Evolutionary conservation across 352 stramenopile species (phyloP), one percentile per base, ranked within the genome.

Genomic region (Aphanomyces stellatus): DNA sequence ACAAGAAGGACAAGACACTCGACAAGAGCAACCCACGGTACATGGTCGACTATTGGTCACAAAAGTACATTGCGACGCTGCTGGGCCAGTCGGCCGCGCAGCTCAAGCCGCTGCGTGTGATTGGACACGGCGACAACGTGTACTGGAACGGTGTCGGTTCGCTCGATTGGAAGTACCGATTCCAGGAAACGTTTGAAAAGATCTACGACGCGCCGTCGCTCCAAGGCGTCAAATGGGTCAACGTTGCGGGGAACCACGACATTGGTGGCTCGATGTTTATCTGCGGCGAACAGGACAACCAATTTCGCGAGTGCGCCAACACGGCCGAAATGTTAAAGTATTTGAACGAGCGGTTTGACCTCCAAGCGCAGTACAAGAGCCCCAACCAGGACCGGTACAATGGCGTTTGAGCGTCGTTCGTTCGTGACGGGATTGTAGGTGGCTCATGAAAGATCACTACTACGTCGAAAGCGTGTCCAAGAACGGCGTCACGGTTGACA

Each of bases 401-500:
- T 19, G 28, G 19, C 48, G 28, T n/a, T n/a, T n/a, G n/a, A n/a
- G n/a, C n/a, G n/a, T n/a, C 28, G 8, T 56, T 34, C 8, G 8
- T n/a, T 15, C 34, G 34, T n/a, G 24, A 61, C 28, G 24, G 8
- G 27, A 60, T 41, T 60, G 30, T 63, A 63, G 55, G 17, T 92
- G 84, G 84, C 61, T 83, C 22, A 43, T 92, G 22, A 75, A 77
- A 37, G 81, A 77, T 62, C 81, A 90, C 62, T 92, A 89, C 71
- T 90, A 88, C 72, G 81, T 91, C 25, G 82, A 95, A 67, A 79
- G 73, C 5, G 76, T 92, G 6, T 74, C 89, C 66, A 78, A 85
- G 72, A 78, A 87, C 71, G 86, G 78, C 35, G 86, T 95, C 25
- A 89, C 84, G 34, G 85, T 95, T 2, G 87, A 95, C 49, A 91